A percentile compares a stretch with the other conserved stretches of the same genome.
Evolutionary conservation across 176 grass and related monocot species (phyloP).

Genomic region (Echinochloa phyllopogon): DNA sequence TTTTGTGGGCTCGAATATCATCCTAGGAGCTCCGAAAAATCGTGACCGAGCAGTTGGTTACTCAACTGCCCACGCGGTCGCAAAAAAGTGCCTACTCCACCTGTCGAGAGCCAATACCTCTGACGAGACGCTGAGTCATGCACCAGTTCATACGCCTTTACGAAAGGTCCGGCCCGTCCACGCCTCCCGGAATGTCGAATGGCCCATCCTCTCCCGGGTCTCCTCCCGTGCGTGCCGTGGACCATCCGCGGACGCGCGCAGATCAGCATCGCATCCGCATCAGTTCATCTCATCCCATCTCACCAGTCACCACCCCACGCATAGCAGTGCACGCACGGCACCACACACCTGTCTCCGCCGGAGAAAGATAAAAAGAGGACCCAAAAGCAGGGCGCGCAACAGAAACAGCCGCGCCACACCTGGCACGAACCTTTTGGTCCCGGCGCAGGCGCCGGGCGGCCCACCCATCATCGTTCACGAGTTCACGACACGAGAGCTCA

Average conservation of each 20-base stretch:
- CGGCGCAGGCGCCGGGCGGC: not conserved
- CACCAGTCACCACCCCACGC: not conserved
- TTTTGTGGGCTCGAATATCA: too few species aligned
- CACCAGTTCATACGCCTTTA: not conserved
- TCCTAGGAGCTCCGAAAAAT: too few species aligned
- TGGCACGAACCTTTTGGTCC: not conserved
- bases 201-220: not conserved
- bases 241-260: not conserved
- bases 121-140: not conserved
- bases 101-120: not conserved
- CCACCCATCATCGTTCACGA: too few species aligned
- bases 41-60: not conserved
- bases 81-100: not conserved
- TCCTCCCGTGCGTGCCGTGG: not conserved
- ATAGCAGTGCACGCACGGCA: not conserved
- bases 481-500: not conserved
- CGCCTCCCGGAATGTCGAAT: not conserved
- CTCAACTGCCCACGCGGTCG: not conserved
- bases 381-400: not conserved
- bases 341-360: constrained; percentile 34
- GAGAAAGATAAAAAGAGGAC: not conserved
- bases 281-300: not conserved
- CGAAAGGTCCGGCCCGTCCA: not conserved
- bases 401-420: not conserved
- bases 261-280: not conserved